phyloP scores from a whole-genome alignment of 2,329 filamentous ascomycete genomes.

The Pyrenophora seminiperda region DNA sequence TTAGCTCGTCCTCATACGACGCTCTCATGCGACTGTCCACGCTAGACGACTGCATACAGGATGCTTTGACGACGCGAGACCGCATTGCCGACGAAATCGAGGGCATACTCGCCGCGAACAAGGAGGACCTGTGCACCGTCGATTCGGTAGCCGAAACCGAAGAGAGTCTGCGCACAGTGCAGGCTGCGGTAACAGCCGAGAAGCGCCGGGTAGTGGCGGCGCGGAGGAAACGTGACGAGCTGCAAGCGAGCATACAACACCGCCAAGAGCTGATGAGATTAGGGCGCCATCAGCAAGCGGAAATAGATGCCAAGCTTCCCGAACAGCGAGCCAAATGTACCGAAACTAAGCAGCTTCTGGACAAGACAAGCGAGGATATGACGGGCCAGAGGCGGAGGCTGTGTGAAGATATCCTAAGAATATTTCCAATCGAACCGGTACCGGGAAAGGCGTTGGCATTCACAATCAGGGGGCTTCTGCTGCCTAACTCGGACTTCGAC shows the following conservation, averaged over 20 bases:
- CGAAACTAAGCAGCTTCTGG: conserved; percentile 61
- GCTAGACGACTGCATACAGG: conserved; percentile 87
- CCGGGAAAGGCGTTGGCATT: conserved; percentile 72
- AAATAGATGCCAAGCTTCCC: conserved; percentile 64
- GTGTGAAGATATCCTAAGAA: conserved; percentile 76
- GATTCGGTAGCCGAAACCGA: conserved; percentile 51
- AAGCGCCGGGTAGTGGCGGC: conserved; percentile 68
- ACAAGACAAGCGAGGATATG: conserved; percentile 67
- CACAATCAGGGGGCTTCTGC: conserved; percentile 75
- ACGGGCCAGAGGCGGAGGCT: conserved; percentile 86
- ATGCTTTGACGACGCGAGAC: conserved; percentile 78
- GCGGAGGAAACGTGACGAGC: conserved; percentile 67
- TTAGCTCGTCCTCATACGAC: conserved; percentile 81
- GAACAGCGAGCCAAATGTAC: conserved; percentile 54
- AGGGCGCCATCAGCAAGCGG: conserved; percentile 65
- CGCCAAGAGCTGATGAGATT: conserved; percentile 70
- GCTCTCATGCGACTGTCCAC: conserved; percentile 86
- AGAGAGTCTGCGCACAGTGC: conserved; percentile 52
- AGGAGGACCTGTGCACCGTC: conserved; percentile 43
- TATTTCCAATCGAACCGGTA: conserved; percentile 80
- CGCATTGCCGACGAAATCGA: conserved; percentile 80
- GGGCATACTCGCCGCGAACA: conserved; percentile 48
- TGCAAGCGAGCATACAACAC: conserved; percentile 68
- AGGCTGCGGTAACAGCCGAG: conserved; percentile 65
- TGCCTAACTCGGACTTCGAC: conserved; percentile 81